Evolutionary conservation across 305 asterid genomes (phyloP).

Genomic region (Fraxinus baroniana): DNA sequence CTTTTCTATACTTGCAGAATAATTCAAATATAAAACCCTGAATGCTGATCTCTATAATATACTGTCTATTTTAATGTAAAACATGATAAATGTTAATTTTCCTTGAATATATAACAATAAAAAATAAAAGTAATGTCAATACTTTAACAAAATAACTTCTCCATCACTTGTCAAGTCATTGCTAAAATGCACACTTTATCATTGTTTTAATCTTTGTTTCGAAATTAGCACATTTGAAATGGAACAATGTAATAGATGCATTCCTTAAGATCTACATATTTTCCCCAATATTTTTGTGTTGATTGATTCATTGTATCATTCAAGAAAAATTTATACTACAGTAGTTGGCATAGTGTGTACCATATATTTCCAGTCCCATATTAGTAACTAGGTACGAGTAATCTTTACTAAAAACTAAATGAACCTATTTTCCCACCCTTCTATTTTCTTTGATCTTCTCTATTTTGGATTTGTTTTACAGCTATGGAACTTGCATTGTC

Average conservation of each 20-base stretch:
- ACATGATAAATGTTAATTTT: not conserved
- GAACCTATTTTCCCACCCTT: not conserved
- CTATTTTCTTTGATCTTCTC: not conserved
- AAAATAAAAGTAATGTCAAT: too few relatives aligned
- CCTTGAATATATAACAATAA: not conserved
- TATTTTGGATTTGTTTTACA: slow-evolving; percentile 27
- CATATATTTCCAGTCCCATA: not conserved
- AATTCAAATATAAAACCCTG: too few relatives aligned
- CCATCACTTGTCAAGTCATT: not conserved
- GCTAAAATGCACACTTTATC: not conserved
- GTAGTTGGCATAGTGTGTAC: not conserved
- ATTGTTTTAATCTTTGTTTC: not conserved
- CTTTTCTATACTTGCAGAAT: too few relatives aligned
- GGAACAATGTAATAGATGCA: not conserved
- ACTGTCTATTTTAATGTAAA: not conserved
- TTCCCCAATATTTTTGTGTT: not conserved
- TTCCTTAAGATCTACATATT: not conserved
- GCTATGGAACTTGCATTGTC: slow-evolving; percentile 93
- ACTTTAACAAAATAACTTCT: not conserved
- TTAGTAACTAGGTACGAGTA: not conserved
- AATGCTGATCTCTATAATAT: not conserved
- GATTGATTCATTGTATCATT: not conserved
- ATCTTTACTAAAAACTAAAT: not conserved
- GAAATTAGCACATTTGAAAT: not conserved
- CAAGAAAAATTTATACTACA: not conserved